phyloP scores from a whole-genome alignment of 164 flowering plant genomes.

The Magnolia changhungtana region DNA sequence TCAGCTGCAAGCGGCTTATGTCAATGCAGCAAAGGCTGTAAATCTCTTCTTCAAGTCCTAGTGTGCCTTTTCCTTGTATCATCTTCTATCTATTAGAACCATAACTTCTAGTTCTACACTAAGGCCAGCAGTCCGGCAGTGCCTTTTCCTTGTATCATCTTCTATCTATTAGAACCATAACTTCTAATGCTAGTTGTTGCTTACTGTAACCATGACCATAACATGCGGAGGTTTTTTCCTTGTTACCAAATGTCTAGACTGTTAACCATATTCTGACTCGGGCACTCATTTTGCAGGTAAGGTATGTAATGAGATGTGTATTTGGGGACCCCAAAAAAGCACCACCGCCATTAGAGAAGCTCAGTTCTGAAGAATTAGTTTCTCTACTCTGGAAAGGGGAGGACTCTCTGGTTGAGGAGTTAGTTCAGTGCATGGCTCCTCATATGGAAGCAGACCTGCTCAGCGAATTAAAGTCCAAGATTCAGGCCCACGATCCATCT shows the following conservation, averaged over 20 bases:
- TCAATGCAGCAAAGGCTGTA: no score
- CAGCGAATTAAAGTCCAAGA: constrained; percentile 59
- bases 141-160: not conserved
- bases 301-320: constrained; percentile 85
- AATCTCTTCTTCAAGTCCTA: no score
- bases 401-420: constrained; percentile 85
- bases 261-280: not conserved
- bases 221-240: not conserved
- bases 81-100: not conserved
- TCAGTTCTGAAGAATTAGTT: constrained; percentile 62
- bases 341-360: constrained; percentile 88
- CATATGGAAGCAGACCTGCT: constrained; percentile 61
- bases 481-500: constrained; percentile 73
- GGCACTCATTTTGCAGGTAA: constrained; percentile 54
- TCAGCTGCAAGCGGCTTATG: no score
- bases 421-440: constrained; percentile 80
- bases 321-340: constrained; percentile 90
- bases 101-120: not conserved
- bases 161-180: not conserved
- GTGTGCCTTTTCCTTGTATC: not conserved
- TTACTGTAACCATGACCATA: not conserved
- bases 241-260: not conserved
- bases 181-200: not conserved
- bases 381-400: constrained; percentile 86
- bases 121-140: not conserved